Evolutionary conservation across 371 early-diverging fungal genomes (phyloP).

Genomic region (Mortierella sp.): DNA sequence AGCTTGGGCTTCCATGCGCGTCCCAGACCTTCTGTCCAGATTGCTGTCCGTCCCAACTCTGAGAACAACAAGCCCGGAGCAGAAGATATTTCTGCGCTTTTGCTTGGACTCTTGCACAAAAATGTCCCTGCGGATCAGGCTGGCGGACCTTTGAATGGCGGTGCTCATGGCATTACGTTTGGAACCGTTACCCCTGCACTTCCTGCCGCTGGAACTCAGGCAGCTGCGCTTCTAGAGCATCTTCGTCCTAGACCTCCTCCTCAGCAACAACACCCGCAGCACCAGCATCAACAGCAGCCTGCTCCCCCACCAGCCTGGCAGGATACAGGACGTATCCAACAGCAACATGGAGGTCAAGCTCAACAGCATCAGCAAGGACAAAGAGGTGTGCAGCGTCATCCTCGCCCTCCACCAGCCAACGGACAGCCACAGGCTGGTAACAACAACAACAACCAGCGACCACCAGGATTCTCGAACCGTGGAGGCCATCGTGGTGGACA

Average conservation of each 20-base stretch:
- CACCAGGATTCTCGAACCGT: conserved; percentile 20
- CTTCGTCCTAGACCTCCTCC: conserved; percentile 19
- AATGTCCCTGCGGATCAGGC: conserved; percentile 27
- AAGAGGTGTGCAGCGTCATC: conserved; percentile 36
- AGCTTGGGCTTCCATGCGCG: conserved; percentile 50
- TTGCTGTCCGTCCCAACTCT: conserved; percentile 25
- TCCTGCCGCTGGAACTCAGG: conserved; percentile 39
- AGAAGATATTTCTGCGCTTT: conserved; percentile 35
- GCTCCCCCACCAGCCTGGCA: conserved; percentile 23
- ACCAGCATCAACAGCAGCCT: conserved; percentile 33
- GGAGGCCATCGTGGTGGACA: conserved; percentile 32
- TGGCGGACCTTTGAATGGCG: conserved; percentile 15
- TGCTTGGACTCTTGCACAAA: conserved; percentile 44
- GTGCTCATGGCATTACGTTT: conserved; percentile 10
- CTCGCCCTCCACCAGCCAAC: conserved; percentile 34
- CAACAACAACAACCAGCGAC: conserved; percentile 10
- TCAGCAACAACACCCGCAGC: conserved; percentile 20
- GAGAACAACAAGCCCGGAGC: conserved; percentile 17
- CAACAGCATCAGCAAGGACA: conserved; percentile 24
- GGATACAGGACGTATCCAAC: conserved; percentile 25
- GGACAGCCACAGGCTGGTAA: conserved; percentile 12
- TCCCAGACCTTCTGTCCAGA: conserved; percentile 47
- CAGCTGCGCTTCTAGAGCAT: conserved; percentile 34
- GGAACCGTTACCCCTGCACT: conserved; percentile 14
- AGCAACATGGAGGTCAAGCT: conserved; percentile 21